Percentiles rank a stretch among this genome's conserved stretches.
phyloP scores from a whole-genome alignment of 108 stramenopile species.

The Cylindrotheca fusiformis region DNA sequence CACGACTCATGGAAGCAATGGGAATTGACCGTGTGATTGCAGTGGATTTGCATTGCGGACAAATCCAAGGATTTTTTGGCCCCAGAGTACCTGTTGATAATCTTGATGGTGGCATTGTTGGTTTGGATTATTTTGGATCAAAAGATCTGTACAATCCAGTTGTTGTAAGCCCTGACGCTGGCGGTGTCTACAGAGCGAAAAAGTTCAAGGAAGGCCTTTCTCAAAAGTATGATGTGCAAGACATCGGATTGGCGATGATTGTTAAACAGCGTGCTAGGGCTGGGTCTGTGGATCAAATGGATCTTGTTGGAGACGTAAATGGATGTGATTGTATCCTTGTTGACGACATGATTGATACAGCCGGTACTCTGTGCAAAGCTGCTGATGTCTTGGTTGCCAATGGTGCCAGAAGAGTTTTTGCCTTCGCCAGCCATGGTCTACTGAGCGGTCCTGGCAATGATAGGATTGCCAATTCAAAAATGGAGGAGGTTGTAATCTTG shows the following conservation, averaged over 20 bases:
- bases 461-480: conserved; percentile 89
- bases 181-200: conserved; percentile 99
- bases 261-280: conserved; percentile 99
- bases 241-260: conserved; percentile 99
- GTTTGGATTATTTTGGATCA: conserved; percentile 97
- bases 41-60: conserved; percentile 99
- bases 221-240: conserved; percentile 93
- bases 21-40: conserved; percentile 99
- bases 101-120: conserved; percentile 97
- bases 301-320: conserved; percentile 97
- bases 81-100: conserved; percentile 99
- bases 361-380: conserved; percentile 98
- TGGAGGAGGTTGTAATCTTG: conserved; percentile 95
- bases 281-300: conserved; percentile 94
- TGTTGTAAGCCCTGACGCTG: conserved; percentile 98
- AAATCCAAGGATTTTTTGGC: conserved; percentile 98
- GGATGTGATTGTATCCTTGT: conserved; percentile 99
- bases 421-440: conserved; percentile 98
- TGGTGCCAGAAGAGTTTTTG: conserved; percentile 97
- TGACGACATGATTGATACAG: conserved; percentile 99
- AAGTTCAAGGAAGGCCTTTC: conserved; percentile 98
- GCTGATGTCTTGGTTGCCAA: conserved; percentile 92
- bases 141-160: conserved; percentile 99
- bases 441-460: conserved; percentile 96
- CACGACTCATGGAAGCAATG: conserved; percentile 98